Percentiles rank a stretch among this genome's conserved stretches.
phyloP scores from a whole-genome alignment of 169 alveolate genomes.

The Plasmodium adleri region DNA sequence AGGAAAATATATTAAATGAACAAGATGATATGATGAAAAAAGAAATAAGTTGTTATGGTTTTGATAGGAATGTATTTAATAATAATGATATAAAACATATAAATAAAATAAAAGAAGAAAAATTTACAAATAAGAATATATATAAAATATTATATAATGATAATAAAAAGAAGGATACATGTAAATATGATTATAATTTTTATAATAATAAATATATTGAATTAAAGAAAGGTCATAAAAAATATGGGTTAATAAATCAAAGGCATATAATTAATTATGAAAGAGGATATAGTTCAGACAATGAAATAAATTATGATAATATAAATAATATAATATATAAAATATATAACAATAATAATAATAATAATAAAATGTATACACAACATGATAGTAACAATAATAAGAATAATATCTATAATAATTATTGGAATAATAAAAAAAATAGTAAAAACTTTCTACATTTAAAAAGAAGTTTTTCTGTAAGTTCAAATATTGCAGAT shows the following conservation, averaged over 20 bases:
- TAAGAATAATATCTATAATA: neutral
- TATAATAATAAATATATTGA: slow-evolving; percentile 14
- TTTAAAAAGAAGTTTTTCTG: slow-evolving; percentile 39
- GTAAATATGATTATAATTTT: neutral
- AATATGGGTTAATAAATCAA: neutral
- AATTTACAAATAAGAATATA: neutral
- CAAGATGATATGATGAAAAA: no score
- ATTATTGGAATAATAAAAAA: neutral
- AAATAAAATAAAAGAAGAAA: neutral
- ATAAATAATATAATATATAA: neutral
- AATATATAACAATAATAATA: neutral
- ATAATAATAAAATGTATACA: neutral
- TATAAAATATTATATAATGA: neutral
- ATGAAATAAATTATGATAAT: slow-evolving; percentile 17
- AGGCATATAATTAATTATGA: slow-evolving; percentile 8
- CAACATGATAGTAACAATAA: neutral
- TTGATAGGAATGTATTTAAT: slow-evolving; percentile 1
- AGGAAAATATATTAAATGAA: no score
- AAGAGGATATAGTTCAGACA: slow-evolving; percentile 21
- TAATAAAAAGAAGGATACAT: neutral
- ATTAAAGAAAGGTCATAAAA: slow-evolving; percentile 12
- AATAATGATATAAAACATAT: slow-evolving; percentile 4
- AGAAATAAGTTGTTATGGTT: no score
- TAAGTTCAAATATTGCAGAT: slow-evolving; percentile 39
- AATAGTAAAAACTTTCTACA: slow-evolving; percentile 6